Evolutionary conservation across 352 stramenopile species (phyloP).

Genomic region (Phytophthora macrochlamydospora): DNA sequence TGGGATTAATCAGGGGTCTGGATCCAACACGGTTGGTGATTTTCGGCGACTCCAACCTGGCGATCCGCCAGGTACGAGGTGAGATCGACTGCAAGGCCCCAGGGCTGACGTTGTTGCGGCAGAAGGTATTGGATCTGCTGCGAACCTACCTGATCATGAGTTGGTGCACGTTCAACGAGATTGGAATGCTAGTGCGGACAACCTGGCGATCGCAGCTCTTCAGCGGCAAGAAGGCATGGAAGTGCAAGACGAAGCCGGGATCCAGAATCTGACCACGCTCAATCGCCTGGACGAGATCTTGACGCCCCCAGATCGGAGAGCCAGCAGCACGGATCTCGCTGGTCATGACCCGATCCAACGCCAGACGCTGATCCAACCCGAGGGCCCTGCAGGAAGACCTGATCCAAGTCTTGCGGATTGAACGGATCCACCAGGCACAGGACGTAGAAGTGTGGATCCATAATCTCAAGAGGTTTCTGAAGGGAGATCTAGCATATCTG

Average conservation of each 20-base stretch:
- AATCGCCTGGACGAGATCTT: background rate
- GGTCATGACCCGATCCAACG: background rate
- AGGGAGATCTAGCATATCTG: background rate
- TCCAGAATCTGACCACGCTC: background rate
- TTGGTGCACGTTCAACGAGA: constrained; percentile 11
- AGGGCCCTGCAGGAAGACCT: background rate
- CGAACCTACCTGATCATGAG: background rate
- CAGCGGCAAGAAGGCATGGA: background rate
- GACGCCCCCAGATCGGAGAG: background rate
- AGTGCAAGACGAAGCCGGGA: background rate
- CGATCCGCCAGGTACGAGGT: constrained; percentile 5
- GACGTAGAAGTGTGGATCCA: constrained; percentile 7
- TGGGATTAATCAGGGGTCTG: background rate
- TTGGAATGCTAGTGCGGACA: background rate
- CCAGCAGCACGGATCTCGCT: background rate
- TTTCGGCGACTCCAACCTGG: constrained; percentile 5
- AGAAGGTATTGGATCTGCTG: constrained; percentile 2
- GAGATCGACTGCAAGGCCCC: constrained; percentile 15
- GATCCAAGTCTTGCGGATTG: background rate
- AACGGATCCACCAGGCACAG: background rate
- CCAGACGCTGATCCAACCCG: background rate
- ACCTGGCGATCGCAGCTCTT: background rate
- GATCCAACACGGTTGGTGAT: constrained; percentile 1
- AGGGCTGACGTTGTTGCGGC: background rate
- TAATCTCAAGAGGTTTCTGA: constrained; percentile 1